These are phyloP conservation scores for Davidsoniella australis DNA, from an alignment of 2,329 filamentous ascomycete genomes.

Conservation along the genomic window DNA sequence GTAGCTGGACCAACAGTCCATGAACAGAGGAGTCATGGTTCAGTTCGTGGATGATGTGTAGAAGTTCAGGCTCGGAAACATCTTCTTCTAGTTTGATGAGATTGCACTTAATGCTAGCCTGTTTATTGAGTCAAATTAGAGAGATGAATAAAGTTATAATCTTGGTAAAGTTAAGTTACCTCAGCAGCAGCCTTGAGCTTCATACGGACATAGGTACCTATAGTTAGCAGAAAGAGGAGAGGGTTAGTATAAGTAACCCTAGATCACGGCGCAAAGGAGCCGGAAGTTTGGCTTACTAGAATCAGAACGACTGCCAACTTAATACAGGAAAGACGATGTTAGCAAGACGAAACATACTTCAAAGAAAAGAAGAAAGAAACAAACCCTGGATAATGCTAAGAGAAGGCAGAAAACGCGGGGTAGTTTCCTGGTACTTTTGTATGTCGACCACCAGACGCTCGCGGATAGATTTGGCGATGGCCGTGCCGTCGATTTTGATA, in stretches of 20 bases:
- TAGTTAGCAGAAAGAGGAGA: conserved; percentile 13
- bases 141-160: not conserved
- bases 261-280: not conserved
- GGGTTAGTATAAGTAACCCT: conserved; percentile 17
- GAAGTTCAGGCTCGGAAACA: conserved; percentile 68
- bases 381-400: conserved; percentile 83
- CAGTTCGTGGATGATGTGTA: conserved; percentile 62
- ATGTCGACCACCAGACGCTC: conserved; percentile 69
- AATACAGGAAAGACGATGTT: not conserved
- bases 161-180: conserved; percentile 30
- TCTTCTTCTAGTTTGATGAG: conserved; percentile 68
- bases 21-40: conserved; percentile 80
- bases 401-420: conserved; percentile 74
- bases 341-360: not conserved
- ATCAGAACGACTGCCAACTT: conserved; percentile 84
- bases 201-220: conserved; percentile 98
- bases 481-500: conserved; percentile 90
- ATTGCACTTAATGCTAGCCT: conserved; percentile 83
- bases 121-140: conserved; percentile 5
- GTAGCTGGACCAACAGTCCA: conserved; percentile 86
- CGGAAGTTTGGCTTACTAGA: conserved; percentile 46
- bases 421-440: conserved; percentile 58
- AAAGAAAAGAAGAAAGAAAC: not conserved
- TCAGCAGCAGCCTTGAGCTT: conserved; percentile 94
- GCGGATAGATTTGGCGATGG: conserved; percentile 82